Percentiles rank a stretch among this genome's conserved stretches.
Evolutionary conservation across 108 stramenopile genomes (phyloP).

Genomic region (Cyclotella baltica): DNA sequence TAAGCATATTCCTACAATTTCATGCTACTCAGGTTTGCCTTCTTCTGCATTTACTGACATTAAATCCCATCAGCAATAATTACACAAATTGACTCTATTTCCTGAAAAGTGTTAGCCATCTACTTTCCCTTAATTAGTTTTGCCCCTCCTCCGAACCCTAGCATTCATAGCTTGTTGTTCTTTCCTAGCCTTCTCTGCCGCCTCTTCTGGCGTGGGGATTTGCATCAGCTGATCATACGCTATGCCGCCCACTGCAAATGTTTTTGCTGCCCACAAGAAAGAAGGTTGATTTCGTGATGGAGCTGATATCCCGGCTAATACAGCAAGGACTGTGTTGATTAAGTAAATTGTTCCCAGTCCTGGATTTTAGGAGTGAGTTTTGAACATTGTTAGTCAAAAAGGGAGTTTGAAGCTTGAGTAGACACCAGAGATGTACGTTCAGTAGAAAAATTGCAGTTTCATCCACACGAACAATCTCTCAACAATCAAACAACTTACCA

Average conservation of each 20-base stretch:
- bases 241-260: conserved; percentile 83
- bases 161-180: conserved; percentile 53
- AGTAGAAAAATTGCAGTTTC: neutral
- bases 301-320: conserved; percentile 78
- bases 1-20: no score
- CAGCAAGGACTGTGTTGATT: conserved; percentile 77
- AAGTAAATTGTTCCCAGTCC: conserved; percentile 75
- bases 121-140: conserved; percentile 7
- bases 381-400: neutral
- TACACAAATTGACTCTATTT: no score
- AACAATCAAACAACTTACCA: conserved; percentile 55
- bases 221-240: conserved; percentile 90
- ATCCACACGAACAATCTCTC: neutral
- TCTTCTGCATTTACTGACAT: no score
- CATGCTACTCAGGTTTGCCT: no score
- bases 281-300: conserved; percentile 72
- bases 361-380: conserved; percentile 17
- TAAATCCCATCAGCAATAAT: neutral
- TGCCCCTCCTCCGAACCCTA: conserved; percentile 33
- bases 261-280: conserved; percentile 76
- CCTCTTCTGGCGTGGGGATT: conserved; percentile 75
- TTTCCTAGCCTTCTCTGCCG: conserved; percentile 59
- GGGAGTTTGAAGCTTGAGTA: neutral
- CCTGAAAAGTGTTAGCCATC: neutral
- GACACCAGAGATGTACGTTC: neutral